These are phyloP conservation scores for Tylopilus sp. DNA, from an alignment of 768 basidiomycete genomes.

Conservation along the genomic window DNA sequence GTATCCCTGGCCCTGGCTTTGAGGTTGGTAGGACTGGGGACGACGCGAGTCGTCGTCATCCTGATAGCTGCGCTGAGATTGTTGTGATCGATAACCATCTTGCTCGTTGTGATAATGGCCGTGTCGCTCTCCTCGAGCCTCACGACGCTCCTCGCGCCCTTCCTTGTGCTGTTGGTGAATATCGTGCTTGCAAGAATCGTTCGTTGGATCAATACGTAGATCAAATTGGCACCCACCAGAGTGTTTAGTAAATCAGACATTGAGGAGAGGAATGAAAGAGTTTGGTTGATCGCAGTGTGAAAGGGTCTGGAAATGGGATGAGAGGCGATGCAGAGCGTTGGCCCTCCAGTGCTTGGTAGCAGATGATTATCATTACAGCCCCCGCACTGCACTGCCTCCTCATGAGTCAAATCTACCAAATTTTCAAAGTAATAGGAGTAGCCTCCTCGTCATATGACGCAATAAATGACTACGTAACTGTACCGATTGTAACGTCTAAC, in stretches of 20 bases:
- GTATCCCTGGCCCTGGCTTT: neutral
- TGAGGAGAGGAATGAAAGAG: neutral
- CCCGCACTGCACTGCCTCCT: slow-evolving; percentile 2
- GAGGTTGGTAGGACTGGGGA: neutral
- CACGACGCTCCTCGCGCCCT: neutral
- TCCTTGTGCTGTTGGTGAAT: slow-evolving; percentile 11
- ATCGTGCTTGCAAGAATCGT: neutral
- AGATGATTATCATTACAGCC: neutral
- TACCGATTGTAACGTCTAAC: neutral
- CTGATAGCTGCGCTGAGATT: neutral
- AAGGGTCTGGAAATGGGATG: neutral
- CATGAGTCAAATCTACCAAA: too few species aligned
- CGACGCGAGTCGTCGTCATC: neutral
- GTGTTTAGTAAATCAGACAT: slow-evolving; percentile 14
- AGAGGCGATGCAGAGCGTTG: slow-evolving; percentile 2
- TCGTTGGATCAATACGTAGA: neutral
- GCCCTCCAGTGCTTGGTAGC: neutral
- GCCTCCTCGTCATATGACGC: neutral
- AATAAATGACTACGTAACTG: neutral
- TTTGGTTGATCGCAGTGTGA: neutral
- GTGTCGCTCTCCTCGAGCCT: neutral
- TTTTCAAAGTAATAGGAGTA: too few species aligned
- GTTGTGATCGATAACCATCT: neutral
- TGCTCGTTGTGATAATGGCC: neutral
- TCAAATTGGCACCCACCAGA: neutral